phyloP scores from a whole-genome alignment of 257 asterid species.

The Scutellaria baicalensis region DNA sequence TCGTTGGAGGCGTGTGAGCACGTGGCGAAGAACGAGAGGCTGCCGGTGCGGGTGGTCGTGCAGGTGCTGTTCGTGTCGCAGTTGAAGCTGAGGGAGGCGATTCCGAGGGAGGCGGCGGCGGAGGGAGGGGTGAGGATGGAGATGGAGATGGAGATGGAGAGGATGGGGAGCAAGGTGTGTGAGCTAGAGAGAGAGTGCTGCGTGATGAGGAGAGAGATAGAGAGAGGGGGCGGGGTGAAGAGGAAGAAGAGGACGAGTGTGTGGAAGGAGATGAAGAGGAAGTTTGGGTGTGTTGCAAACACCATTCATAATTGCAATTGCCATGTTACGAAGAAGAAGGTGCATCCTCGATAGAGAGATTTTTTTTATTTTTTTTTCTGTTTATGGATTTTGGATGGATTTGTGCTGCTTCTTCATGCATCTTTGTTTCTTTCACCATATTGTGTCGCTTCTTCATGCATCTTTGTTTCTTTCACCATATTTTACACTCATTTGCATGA shows the following conservation, averaged over 20 bases:
- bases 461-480: too few species aligned
- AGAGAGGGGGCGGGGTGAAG: slow-evolving; percentile 5
- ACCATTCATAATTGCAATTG: slow-evolving; percentile 42
- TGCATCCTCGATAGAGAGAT: slow-evolving; percentile 35
- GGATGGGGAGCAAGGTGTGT: slow-evolving; percentile 54
- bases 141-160: slow-evolving; percentile 66
- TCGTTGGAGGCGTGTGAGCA: slow-evolving; percentile 62
- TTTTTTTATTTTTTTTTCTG: neutral
- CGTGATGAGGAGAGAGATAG: slow-evolving; percentile 55
- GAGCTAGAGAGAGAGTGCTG: slow-evolving; percentile 56
- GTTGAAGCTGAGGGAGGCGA: slow-evolving; percentile 44
- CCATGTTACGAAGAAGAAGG: slow-evolving; percentile 56
- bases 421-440: neutral
- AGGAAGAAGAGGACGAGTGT: slow-evolving; percentile 36
- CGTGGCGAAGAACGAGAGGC: slow-evolving; percentile 50
- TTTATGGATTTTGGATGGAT: neutral
- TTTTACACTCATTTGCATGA: too few species aligned
- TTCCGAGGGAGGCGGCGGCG: slow-evolving; percentile 21
- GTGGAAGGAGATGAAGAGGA: slow-evolving; percentile 94
- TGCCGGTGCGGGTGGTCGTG: slow-evolving; percentile 67
- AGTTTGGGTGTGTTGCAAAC: slow-evolving; percentile 52
- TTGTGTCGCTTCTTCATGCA: neutral
- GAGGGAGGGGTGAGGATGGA: slow-evolving; percentile 41
- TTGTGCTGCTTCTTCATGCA: neutral
- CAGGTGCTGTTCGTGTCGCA: slow-evolving; percentile 58